These are phyloP conservation scores for Hypomontagnella monticulosa DNA, from an alignment of 495 filamentous ascomycete genomes.

Conservation along the genomic window DNA sequence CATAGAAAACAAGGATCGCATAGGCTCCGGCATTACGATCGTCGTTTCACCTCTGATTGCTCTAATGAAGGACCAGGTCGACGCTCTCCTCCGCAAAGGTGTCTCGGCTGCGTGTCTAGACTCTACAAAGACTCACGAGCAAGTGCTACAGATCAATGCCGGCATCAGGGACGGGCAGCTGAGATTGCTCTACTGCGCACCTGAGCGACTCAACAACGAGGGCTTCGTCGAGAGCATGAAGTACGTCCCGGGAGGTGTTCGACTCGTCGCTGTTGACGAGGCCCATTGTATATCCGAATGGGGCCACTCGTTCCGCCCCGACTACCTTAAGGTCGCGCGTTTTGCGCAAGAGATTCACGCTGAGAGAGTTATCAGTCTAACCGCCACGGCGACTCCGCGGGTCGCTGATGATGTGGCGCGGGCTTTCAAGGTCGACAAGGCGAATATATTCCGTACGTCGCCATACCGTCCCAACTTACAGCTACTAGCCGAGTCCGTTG, in stretches of 20 bases:
- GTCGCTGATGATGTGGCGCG: constrained; percentile 63
- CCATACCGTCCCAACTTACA: constrained; percentile 66
- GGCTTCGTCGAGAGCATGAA: constrained; percentile 65
- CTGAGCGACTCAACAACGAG: constrained; percentile 68
- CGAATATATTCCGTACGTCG: constrained; percentile 62
- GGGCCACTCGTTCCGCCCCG: constrained; percentile 67
- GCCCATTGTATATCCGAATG: constrained; percentile 71
- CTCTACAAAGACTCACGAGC: constrained; percentile 60
- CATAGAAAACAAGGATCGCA: constrained; percentile 28
- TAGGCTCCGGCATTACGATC: constrained; percentile 57
- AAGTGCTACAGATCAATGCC: constrained; percentile 55
- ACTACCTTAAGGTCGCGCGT: constrained; percentile 68
- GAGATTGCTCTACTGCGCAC: constrained; percentile 66
- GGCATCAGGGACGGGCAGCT: constrained; percentile 55
- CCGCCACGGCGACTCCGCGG: constrained; percentile 66
- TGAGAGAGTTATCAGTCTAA: constrained; percentile 66
- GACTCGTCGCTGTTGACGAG: constrained; percentile 67
- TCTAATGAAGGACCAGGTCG: constrained; percentile 69
- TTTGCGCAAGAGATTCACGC: constrained; percentile 66
- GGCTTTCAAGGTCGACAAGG: constrained; percentile 59
- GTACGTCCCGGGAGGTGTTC: constrained; percentile 59
- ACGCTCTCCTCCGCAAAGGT: constrained; percentile 57
- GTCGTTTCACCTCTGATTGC: constrained; percentile 66
- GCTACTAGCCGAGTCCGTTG: constrained; percentile 58
- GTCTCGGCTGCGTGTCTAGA: constrained; percentile 63